These are phyloP conservation scores for Talaromyces liani DNA, from an alignment of 495 filamentous ascomycete genomes.

Conservation along the genomic window DNA sequence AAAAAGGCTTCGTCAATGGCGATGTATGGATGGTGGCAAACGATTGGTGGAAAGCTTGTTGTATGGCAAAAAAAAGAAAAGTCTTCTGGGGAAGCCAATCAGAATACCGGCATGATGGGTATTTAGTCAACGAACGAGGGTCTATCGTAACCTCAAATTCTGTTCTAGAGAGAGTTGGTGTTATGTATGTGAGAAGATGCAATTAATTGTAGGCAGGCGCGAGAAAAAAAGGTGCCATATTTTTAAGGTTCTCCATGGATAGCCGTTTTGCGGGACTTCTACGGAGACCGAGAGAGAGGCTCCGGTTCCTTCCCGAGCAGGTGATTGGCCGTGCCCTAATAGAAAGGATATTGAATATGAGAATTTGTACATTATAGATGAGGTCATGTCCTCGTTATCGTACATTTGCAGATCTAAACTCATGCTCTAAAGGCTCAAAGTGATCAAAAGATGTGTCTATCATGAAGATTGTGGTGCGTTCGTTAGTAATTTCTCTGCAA, in stretches of 20 bases:
- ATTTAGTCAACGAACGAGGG: no score
- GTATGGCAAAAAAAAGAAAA: neutral
- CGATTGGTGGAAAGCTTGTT: neutral
- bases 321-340: slow-evolving; percentile 3
- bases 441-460: neutral
- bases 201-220: neutral
- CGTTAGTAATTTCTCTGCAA: slow-evolving; percentile 31
- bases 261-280: neutral
- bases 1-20: neutral
- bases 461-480: neutral
- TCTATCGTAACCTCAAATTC: no score
- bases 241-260: neutral
- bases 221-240: neutral
- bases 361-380: neutral
- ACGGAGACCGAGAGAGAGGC: neutral
- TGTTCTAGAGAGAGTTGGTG: neutral
- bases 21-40: neutral
- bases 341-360: neutral
- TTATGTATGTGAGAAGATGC: neutral
- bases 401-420: neutral
- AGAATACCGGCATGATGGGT: neutral
- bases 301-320: neutral
- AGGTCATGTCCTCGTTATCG: slow-evolving; percentile 12
- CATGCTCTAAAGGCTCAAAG: slow-evolving; percentile 50
- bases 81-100: neutral